Evolutionary conservation across 2,329 filamentous ascomycete genomes (phyloP), one percentile per base, ranked within the genome.

Genomic region (Ascochyta pisi): DNA sequence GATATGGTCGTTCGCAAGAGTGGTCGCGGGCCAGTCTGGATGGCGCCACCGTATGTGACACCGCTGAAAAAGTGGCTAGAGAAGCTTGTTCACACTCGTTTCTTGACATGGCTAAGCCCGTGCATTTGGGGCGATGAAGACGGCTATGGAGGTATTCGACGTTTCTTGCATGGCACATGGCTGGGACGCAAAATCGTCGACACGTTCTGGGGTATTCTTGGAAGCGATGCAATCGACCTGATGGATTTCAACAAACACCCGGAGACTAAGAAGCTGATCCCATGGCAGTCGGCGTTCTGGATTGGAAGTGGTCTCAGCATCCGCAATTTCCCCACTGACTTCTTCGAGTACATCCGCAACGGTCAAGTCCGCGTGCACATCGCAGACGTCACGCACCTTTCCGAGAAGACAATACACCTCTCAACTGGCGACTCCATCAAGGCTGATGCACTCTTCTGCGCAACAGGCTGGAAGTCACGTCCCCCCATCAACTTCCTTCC

Each of bases 81-180:
- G 73, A 85, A 88, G 64, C 80, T 92, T 4, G 82, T 88, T 4
- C 83, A 84, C 29, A 88, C 84, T 0, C 85, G 90, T 0, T 81
- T 89, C 60, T 75, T 92, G 49, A 89, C 86, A 2, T 92, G 88
- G 86, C 86, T 93, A 73, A 87, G 84, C 47, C 90, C 90, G 0
- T 92, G 89, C 68, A 82, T 89, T 13, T 93, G 88, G 87, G 88
- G 54, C 86, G 4, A 78, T 81, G 1, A 83, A 81, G 2, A 87
- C 86, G 65, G 88, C 87, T 1, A 89, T 83, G 65, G 80, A 12
- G 76, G 75, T 10, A 77, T 84, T 2, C 80, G 85, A 3, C 67
- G 73, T 9, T 84, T 88, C 56, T 77, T 87, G 42, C 86, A 89
- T 60, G 77, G 79, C 22, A 88, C 84, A 0, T 73, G 77, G 31